A percentile compares a stretch with the other conserved stretches of the same genome.
phyloP scores from a whole-genome alignment of 1,284 basidiomycete species.

The Leccinum pallidistipes region DNA sequence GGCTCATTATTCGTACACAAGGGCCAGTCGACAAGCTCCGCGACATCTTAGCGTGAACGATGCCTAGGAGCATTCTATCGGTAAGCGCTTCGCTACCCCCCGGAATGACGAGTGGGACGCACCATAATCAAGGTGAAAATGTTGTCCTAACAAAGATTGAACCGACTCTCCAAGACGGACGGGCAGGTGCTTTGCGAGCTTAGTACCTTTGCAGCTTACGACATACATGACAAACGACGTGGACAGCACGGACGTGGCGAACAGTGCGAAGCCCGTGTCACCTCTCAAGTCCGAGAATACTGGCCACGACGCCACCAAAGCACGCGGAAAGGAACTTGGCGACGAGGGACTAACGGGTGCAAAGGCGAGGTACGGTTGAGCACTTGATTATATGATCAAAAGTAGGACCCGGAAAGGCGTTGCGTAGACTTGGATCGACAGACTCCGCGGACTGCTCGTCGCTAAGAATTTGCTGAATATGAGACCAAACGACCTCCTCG shows the following conservation, averaged over 20 bases:
- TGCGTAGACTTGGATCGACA: too few relatives aligned
- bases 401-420: too few relatives aligned
- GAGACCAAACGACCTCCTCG: too few relatives aligned
- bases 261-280: slow-evolving; percentile 76
- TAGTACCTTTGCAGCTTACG: slow-evolving; percentile 66
- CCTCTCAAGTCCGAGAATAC: slow-evolving; percentile 85
- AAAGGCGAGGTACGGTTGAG: too few relatives aligned
- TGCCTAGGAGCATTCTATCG: slow-evolving; percentile 31
- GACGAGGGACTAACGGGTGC: slow-evolving; percentile 41
- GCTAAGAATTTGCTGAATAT: too few relatives aligned
- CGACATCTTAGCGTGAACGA: slow-evolving; percentile 43
- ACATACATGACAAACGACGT: slow-evolving; percentile 63
- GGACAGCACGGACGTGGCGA: slow-evolving; percentile 64
- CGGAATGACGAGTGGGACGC: slow-evolving; percentile 43
- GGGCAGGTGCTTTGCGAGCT: slow-evolving; percentile 56
- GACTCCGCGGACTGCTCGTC: too few relatives aligned
- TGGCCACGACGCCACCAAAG: slow-evolving; percentile 82
- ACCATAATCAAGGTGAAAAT: slow-evolving; percentile 88
- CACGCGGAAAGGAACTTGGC: slow-evolving; percentile 79
- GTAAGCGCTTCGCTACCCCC: slow-evolving; percentile 13
- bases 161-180: slow-evolving; percentile 65
- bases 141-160: slow-evolving; percentile 82
- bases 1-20: slow-evolving; percentile 42
- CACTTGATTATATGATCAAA: too few relatives aligned
- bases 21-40: slow-evolving; percentile 10